Evolutionary conservation across 768 basidiomycete genomes (phyloP).

Genomic region (Suillus luteus): DNA sequence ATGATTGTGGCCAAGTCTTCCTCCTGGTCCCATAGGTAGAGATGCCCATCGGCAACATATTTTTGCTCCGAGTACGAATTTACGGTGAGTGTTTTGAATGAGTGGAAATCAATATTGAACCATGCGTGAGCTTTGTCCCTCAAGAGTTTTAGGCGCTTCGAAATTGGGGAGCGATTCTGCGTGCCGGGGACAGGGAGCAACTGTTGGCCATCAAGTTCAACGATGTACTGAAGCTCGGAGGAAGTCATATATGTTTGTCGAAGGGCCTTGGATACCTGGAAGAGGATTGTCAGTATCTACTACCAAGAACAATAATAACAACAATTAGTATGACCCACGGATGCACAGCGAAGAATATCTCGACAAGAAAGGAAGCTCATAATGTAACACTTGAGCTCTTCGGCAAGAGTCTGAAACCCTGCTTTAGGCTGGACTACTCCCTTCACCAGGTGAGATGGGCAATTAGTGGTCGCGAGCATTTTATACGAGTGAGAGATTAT

Average conservation of each 20-base stretch:
- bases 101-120: background rate
- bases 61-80: background rate
- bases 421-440: background rate
- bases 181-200: background rate
- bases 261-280: background rate
- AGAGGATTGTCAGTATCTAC: background rate
- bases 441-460: background rate
- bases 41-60: background rate
- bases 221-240: background rate
- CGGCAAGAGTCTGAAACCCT: background rate
- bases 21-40: background rate
- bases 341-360: background rate
- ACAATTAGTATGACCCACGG: background rate
- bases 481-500: background rate
- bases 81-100: background rate
- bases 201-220: background rate
- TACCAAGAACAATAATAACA: background rate
- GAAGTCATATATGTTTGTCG: background rate
- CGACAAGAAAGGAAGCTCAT: background rate
- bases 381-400: background rate
- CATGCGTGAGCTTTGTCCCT: background rate
- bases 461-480: background rate
- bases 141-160: background rate
- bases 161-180: background rate
- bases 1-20: background rate